Percentiles rank a stretch among this genome's conserved stretches.
Evolutionary conservation across 192 early-diverging fungal genomes (phyloP).

Genomic region (Backusella parvicylindrica): DNA sequence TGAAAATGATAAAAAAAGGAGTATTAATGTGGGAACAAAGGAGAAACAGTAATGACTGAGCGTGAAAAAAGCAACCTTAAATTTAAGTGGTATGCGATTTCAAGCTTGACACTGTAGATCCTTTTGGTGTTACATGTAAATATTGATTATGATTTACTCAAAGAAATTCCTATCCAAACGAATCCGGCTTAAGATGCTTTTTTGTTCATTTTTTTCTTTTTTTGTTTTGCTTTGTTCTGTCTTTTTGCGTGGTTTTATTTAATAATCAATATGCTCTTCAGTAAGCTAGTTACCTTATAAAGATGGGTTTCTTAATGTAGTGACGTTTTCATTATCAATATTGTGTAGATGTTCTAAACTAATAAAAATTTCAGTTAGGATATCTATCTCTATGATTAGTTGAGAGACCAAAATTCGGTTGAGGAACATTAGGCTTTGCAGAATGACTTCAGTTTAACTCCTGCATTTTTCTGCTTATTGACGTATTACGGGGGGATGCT

Average conservation of each 20-base stretch:
- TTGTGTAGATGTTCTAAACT: not conserved
- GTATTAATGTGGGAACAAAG: not conserved
- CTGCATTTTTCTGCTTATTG: not conserved
- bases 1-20: not conserved
- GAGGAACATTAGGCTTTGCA: not conserved
- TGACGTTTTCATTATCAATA: not conserved
- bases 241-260: not conserved
- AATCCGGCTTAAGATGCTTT: not conserved
- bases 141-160: not conserved
- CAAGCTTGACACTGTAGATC: slow-evolving; percentile 3
- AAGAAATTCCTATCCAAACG: not conserved
- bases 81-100: not conserved
- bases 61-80: not conserved
- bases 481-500: not conserved
- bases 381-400: not conserved
- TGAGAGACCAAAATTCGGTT: not conserved
- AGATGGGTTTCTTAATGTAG: not conserved
- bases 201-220: not conserved
- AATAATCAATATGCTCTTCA: not conserved
- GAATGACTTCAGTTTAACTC: not conserved
- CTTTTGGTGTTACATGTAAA: not conserved
- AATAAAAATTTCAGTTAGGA: not conserved
- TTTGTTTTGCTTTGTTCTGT: not conserved
- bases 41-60: not conserved
- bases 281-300: not conserved